A percentile compares a stretch with the other conserved stretches of the same genome.
Conservation (phyloP, 257 asterid species). For the Cinchona pubescens region DNA sequence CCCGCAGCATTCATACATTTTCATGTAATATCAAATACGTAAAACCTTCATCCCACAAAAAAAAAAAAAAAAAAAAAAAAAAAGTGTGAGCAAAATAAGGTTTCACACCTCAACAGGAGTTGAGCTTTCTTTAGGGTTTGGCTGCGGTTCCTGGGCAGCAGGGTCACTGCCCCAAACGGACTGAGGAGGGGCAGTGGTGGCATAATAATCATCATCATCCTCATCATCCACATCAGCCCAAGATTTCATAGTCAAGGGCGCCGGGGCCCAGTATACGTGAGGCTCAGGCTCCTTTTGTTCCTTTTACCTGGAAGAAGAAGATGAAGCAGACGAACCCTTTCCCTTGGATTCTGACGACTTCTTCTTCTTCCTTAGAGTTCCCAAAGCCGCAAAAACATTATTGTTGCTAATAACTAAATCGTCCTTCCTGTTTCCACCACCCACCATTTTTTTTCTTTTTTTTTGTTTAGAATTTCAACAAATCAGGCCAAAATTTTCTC, state of each 20-base stretch:
- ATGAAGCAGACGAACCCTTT: slow-evolving; percentile 32
- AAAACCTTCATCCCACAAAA: background rate
- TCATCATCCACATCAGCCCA: slow-evolving; percentile 99
- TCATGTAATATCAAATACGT: background rate
- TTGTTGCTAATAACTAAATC: slow-evolving; percentile 66
- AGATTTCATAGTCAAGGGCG: slow-evolving; percentile 73
- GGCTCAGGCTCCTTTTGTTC: slow-evolving; percentile 39
- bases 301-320: slow-evolving; percentile 20
- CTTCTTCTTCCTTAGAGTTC: slow-evolving; percentile 84
- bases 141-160: slow-evolving; percentile 25
- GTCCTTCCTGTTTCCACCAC: slow-evolving; percentile 83
- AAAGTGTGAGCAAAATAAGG: background rate
- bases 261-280: slow-evolving; percentile 83
- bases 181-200: slow-evolving; percentile 87
- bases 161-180: slow-evolving; percentile 56
- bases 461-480: background rate
- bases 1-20: background rate
- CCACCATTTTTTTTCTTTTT: slow-evolving; percentile 81
- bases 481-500: background rate
- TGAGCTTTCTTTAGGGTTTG: no score
- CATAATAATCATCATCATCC: slow-evolving; percentile 89
- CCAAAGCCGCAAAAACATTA: slow-evolving; percentile 90
- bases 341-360: slow-evolving; percentile 58
- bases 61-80: background rate
- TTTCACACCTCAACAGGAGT: slow-evolving; percentile 59